Evolutionary conservation across 352 stramenopile genomes (phyloP).

Genomic region (Phytophthora pseudosyringae): DNA sequence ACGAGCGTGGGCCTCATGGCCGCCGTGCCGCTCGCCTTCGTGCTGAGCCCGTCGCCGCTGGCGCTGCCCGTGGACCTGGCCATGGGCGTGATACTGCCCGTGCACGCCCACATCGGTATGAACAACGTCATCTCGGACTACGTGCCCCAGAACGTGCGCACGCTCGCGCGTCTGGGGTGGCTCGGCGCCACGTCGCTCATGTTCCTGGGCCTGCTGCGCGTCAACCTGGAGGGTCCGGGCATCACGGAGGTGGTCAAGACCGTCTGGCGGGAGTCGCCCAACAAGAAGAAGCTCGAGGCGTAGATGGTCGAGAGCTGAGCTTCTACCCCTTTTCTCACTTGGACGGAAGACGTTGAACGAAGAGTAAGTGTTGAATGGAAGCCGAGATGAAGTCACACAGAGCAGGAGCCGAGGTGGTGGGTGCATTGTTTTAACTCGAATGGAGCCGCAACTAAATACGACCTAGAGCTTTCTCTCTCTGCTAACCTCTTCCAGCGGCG

Average conservation of each 20-base stretch:
- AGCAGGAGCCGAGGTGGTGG: slow-evolving; percentile 13
- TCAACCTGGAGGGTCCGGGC: slow-evolving; percentile 85
- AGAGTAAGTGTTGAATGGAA: slow-evolving; percentile 22
- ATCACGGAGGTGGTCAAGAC: slow-evolving; percentile 90
- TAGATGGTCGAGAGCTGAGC: slow-evolving; percentile 22
- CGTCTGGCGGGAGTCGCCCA: slow-evolving; percentile 80
- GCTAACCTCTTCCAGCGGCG: too few species aligned
- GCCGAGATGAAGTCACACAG: slow-evolving; percentile 28
- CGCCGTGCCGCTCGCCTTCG: slow-evolving; percentile 70
- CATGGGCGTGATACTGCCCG: slow-evolving; percentile 84
- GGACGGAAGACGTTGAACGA: neutral
- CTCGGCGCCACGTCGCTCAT: slow-evolving; percentile 82
- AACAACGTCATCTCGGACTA: slow-evolving; percentile 96
- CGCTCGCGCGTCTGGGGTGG: slow-evolving; percentile 66
- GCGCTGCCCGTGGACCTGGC: slow-evolving; percentile 78
- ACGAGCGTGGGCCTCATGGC: slow-evolving; percentile 63
- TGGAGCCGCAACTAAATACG: slow-evolving; percentile 26
- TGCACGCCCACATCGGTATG: slow-evolving; percentile 94
- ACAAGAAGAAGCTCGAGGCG: slow-evolving; percentile 61
- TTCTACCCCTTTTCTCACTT: neutral
- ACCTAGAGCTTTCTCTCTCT: slow-evolving; percentile 4
- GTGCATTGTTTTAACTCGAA: slow-evolving; percentile 24
- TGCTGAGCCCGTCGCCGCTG: slow-evolving; percentile 79
- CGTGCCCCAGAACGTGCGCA: slow-evolving; percentile 82
- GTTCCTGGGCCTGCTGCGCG: slow-evolving; percentile 82